These are phyloP conservation scores for Parietaria judaica DNA, from an alignment of 306 rosid genomes.

Conservation along the genomic window DNA sequence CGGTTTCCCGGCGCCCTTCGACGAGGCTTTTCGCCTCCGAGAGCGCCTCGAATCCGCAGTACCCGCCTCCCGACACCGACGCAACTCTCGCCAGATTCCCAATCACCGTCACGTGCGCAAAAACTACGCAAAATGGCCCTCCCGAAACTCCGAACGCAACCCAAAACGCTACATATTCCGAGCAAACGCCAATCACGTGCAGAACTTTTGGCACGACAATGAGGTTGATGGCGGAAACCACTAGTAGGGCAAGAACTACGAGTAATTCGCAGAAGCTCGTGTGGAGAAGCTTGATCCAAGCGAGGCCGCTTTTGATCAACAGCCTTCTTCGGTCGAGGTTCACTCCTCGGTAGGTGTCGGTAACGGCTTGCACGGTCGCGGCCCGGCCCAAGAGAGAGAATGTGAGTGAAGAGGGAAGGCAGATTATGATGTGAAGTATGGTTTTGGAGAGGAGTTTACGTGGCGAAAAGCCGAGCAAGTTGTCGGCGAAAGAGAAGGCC, in stretches of 20 bases:
- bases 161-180: conserved; percentile 15
- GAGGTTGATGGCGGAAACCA: conserved; percentile 8
- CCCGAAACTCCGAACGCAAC: conserved; percentile 19
- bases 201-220: conserved; percentile 14
- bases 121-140: conserved; percentile 19
- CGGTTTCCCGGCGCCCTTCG: conserved; percentile 17
- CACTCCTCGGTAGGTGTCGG: conserved; percentile 19
- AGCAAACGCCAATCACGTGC: conserved; percentile 1
- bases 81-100: conserved; percentile 23
- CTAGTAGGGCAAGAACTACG: conserved; percentile 16
- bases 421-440: conserved; percentile 16
- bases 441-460: conserved; percentile 11
- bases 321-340: conserved; percentile 21
- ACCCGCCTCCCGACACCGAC: conserved; percentile 17
- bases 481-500: conserved; percentile 4
- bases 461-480: conserved; percentile 11
- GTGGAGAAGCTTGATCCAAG: conserved; percentile 27
- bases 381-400: conserved; percentile 26
- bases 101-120: conserved; percentile 21
- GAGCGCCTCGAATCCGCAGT: conserved; percentile 19
- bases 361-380: conserved; percentile 24
- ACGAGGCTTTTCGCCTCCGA: conserved; percentile 16
- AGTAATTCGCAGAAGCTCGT: conserved; percentile 19
- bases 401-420: conserved; percentile 23
- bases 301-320: conserved; percentile 18